phyloP scores from a whole-genome alignment of 331 rosid species.

The Quercus phellos region DNA sequence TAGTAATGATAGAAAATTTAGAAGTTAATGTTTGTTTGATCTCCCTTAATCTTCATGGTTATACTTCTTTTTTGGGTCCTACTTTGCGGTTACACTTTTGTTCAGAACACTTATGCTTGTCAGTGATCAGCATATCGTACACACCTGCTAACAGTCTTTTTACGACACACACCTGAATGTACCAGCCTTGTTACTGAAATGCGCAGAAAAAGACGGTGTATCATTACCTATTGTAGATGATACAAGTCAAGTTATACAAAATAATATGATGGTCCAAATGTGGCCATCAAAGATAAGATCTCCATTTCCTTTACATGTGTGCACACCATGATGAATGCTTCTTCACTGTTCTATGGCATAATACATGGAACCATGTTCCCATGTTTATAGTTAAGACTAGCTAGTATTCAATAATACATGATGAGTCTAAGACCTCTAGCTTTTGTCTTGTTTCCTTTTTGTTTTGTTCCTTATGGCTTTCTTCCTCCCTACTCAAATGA shows the following conservation, averaged over 20 bases:
- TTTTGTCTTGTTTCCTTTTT: slow-evolving; percentile 3
- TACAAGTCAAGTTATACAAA: too few species aligned
- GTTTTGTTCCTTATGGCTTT: not conserved
- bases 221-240: too few species aligned
- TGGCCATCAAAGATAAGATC: too few species aligned
- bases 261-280: too few species aligned
- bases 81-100: not conserved
- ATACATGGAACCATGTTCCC: not conserved
- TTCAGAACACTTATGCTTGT: not conserved
- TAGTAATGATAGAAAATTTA: not conserved
- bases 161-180: too few species aligned
- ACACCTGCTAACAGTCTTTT: too few species aligned
- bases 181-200: too few species aligned
- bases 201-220: too few species aligned
- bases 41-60: not conserved
- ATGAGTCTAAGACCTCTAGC: not conserved
- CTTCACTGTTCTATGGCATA: too few species aligned
- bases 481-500: not conserved
- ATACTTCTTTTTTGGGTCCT: not conserved
- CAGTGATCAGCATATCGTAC: too few species aligned
- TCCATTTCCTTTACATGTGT: not conserved
- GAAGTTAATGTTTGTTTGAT: not conserved
- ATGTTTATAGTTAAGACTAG: not conserved
- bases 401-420: not conserved
- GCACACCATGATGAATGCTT: not conserved